A percentile compares a stretch with the other conserved stretches of the same genome.
Evolutionary conservation across 2,329 filamentous ascomycete species (phyloP).

Genomic region (Colletotrichum zoysiae): DNA sequence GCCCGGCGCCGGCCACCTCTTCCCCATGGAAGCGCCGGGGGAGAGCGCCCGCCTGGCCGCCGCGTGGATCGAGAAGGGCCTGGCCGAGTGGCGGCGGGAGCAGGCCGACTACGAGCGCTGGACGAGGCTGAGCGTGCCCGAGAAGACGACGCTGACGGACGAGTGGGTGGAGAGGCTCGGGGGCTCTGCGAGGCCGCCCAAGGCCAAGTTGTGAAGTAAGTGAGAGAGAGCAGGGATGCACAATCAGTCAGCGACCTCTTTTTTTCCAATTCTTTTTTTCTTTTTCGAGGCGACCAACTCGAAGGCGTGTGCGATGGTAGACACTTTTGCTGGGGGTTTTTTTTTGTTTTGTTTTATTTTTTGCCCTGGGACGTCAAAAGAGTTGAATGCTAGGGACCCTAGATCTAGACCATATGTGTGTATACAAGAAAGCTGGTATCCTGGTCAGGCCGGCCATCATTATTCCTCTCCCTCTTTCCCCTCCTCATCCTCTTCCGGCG

Average conservation of each 20-base stretch:
- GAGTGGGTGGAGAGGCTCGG: slow-evolving; percentile 68
- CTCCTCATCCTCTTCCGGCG: slow-evolving; percentile 54
- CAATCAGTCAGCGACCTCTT: not conserved
- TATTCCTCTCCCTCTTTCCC: slow-evolving; percentile 38
- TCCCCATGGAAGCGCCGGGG: slow-evolving; percentile 83
- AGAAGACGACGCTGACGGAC: slow-evolving; percentile 69
- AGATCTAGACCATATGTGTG: slow-evolving; percentile 39
- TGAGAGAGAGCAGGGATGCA: not conserved
- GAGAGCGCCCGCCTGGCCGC: slow-evolving; percentile 73
- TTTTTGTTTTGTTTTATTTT: no score
- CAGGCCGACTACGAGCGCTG: slow-evolving; percentile 69
- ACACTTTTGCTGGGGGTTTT: not conserved
- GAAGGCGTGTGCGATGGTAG: not conserved
- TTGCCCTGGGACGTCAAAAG: not conserved
- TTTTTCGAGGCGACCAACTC: not conserved
- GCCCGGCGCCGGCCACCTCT: slow-evolving; percentile 78
- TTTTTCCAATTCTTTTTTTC: not conserved
- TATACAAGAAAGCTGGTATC: slow-evolving; percentile 22
- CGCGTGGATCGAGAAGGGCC: slow-evolving; percentile 68
- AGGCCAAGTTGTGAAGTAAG: slow-evolving; percentile 35
- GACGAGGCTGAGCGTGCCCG: slow-evolving; percentile 59
- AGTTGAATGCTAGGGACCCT: slow-evolving; percentile 1
- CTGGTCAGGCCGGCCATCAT: slow-evolving; percentile 32
- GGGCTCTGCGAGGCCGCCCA: slow-evolving; percentile 42
- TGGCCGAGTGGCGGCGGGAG: slow-evolving; percentile 68